A percentile compares a stretch with the other conserved stretches of the same genome.
These are phyloP conservation scores for Trichoderma hamatum DNA, from an alignment of 2,329 filamentous ascomycete species.

Conservation along the genomic window DNA sequence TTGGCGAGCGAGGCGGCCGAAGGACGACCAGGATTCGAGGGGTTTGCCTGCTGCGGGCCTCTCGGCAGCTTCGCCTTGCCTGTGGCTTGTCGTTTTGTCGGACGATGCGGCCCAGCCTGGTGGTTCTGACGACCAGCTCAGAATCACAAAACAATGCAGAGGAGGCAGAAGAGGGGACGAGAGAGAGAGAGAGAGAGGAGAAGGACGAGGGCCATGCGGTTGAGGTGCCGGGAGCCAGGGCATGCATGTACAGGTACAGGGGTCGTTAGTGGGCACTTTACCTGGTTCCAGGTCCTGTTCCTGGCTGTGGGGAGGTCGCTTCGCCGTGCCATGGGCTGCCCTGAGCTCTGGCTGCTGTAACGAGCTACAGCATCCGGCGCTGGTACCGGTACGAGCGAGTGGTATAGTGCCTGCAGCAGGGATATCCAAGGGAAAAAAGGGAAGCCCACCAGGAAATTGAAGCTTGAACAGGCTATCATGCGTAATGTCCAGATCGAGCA, in stretches of 20 bases:
- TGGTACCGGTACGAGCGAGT: constrained; percentile 9
- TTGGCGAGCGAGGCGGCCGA: constrained; percentile 6
- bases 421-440: neutral
- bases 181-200: constrained; percentile 19
- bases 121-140: constrained; percentile 13
- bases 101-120: constrained; percentile 17
- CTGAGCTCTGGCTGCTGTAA: neutral
- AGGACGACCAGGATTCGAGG: neutral
- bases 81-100: constrained; percentile 4
- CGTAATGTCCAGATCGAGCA: neutral
- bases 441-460: neutral
- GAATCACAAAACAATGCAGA: neutral
- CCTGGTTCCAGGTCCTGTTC: neutral
- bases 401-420: neutral
- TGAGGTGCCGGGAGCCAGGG: neutral
- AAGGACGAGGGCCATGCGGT: constrained; percentile 12
- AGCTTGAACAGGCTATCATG: constrained; percentile 1
- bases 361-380: neutral
- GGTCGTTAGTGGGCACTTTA: neutral
- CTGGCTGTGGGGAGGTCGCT: constrained; percentile 8
- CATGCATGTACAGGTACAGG: neutral
- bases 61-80: neutral
- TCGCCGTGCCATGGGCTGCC: neutral
- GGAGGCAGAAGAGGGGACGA: constrained; percentile 10
- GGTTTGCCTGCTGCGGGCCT: neutral